Conservation (phyloP, 1,139 yeast genomes). For the Candida tropicalis region DNA sequence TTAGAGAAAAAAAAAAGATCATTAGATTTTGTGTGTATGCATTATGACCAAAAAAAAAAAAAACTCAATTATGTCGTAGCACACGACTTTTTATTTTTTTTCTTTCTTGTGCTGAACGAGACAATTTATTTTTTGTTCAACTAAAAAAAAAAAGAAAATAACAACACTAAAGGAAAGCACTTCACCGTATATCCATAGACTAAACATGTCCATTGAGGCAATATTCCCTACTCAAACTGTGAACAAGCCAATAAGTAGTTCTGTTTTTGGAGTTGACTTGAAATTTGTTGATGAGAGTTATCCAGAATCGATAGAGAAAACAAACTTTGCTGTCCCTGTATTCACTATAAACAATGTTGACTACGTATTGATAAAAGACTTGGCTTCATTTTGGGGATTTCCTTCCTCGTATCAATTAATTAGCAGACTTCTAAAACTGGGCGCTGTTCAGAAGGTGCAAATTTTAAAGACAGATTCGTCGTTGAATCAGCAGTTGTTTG, state of each 20-base stretch:
- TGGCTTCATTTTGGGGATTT: slow-evolving; percentile 40
- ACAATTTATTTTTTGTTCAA: not conserved
- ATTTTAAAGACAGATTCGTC: slow-evolving; percentile 23
- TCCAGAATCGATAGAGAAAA: slow-evolving; percentile 5
- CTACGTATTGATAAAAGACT: slow-evolving; percentile 33
- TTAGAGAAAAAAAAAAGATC: slow-evolving; percentile 1
- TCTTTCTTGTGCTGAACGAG: not conserved
- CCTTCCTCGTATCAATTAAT: slow-evolving; percentile 50
- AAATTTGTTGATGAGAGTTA: not conserved
- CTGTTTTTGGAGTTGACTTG: not conserved
- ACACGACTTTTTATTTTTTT: not conserved
- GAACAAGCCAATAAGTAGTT: not conserved
- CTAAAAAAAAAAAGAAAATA: not conserved
- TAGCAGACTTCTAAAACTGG: slow-evolving; percentile 25
- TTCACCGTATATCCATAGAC: not conserved
- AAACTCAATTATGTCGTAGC: not conserved
- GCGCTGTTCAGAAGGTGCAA: slow-evolving; percentile 23
- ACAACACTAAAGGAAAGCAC: not conserved
- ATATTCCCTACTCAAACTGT: not conserved
- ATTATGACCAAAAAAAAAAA: slow-evolving; percentile 6
- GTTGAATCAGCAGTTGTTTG: slow-evolving; percentile 28
- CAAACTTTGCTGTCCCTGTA: slow-evolving; percentile 15
- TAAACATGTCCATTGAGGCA: not conserved
- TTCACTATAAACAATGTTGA: slow-evolving; percentile 14
- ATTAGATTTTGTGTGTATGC: slow-evolving; percentile 5